phyloP scores from a whole-genome alignment of 805 yeast genomes.

The Teunomyces funiuensis region DNA sequence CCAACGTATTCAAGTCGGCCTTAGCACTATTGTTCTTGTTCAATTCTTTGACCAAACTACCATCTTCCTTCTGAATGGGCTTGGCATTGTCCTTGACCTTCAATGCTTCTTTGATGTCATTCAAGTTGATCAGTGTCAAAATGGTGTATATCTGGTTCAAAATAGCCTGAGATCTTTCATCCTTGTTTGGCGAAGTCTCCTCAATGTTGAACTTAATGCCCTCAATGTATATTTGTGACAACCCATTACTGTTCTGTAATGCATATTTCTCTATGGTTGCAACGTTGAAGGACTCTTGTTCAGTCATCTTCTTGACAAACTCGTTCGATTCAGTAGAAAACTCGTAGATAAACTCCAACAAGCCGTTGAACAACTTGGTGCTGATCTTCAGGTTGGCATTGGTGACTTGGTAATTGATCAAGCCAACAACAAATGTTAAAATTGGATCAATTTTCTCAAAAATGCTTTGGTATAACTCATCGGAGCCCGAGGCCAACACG shows the following conservation, averaged over 20 bases:
- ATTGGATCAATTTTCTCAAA: constrained; percentile 43
- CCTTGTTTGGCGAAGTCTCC: constrained; percentile 25
- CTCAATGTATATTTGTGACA: constrained; percentile 38
- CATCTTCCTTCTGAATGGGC: constrained; percentile 10
- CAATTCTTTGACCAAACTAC: constrained; percentile 16
- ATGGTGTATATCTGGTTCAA: neutral
- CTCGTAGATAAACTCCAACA: constrained; percentile 59
- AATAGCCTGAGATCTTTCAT: neutral
- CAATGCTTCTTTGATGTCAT: constrained; percentile 2
- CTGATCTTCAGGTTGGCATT: constrained; percentile 33
- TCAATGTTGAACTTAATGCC: constrained; percentile 43
- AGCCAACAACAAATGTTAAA: constrained; percentile 34
- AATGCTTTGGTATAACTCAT: constrained; percentile 48
- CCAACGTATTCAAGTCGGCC: constrained; percentile 35
- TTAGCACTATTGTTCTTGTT: constrained; percentile 17
- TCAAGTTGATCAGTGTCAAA: constrained; percentile 3
- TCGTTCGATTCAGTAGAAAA: constrained; percentile 58
- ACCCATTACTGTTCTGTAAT: constrained; percentile 15
- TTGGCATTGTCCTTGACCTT: constrained; percentile 4
- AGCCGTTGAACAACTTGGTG: constrained; percentile 46
- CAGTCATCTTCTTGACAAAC: constrained; percentile 33
- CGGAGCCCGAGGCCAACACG: constrained; percentile 64
- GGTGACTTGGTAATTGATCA: constrained; percentile 17
- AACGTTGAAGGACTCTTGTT: constrained; percentile 5
- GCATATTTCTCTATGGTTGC: constrained; percentile 1